A percentile compares a stretch with the other conserved stretches of the same genome.
Conservation (phyloP, 2,329 filamentous ascomycete genomes). For the Neonectria punicea region DNA sequence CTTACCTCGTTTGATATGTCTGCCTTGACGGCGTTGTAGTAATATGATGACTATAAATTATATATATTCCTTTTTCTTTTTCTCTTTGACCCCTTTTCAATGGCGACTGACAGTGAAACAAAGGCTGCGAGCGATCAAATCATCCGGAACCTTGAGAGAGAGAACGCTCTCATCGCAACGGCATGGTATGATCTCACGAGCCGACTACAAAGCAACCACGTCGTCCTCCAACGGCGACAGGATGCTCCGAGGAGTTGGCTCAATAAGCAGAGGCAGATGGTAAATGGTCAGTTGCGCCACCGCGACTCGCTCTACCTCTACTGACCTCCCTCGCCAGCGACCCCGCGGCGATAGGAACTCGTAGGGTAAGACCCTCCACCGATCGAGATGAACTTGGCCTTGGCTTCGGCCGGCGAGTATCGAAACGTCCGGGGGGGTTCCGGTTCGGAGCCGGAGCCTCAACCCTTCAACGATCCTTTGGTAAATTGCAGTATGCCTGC, state of each 20-base stretch:
- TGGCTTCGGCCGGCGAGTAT: background rate
- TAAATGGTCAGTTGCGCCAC: slow-evolving; percentile 65
- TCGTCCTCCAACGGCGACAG: slow-evolving; percentile 78
- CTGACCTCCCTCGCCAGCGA: slow-evolving; percentile 56
- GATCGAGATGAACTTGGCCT: slow-evolving; percentile 4
- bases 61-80: background rate
- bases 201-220: slow-evolving; percentile 84
- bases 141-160: slow-evolving; percentile 77
- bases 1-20: background rate
- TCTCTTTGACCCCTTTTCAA: background rate
- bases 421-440: slow-evolving; percentile 1
- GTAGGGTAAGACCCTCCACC: slow-evolving; percentile 45
- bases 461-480: background rate
- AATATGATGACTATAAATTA: background rate
- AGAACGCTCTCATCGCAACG: slow-evolving; percentile 82
- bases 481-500: slow-evolving; percentile 7
- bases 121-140: slow-evolving; percentile 64
- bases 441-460: slow-evolving; percentile 1
- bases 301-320: slow-evolving; percentile 57
- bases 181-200: slow-evolving; percentile 87
- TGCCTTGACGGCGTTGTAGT: background rate
- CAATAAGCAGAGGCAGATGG: slow-evolving; percentile 81
- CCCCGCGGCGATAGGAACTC: slow-evolving; percentile 58
- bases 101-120: slow-evolving; percentile 20
- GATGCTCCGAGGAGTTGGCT: slow-evolving; percentile 85